Percentiles rank a stretch among this genome's conserved stretches.
Conservation (phyloP, 2,329 filamentous ascomycete species). For the Penicillium sp. region DNA sequence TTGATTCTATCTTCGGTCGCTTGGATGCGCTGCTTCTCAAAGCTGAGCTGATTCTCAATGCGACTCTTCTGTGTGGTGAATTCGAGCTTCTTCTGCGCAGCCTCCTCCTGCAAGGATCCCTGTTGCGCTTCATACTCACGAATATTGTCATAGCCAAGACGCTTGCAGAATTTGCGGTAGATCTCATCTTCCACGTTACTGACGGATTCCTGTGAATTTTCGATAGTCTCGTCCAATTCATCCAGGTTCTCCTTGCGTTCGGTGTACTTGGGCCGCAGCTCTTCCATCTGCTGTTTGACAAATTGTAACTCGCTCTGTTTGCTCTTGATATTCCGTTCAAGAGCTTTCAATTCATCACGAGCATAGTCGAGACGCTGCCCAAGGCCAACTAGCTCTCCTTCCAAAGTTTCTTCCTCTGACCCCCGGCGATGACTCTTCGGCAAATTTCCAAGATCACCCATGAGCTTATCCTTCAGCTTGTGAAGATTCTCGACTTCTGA, state of each 20-base stretch:
- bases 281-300: conserved; percentile 71
- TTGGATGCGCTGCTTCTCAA: conserved; percentile 72
- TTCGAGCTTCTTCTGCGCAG: conserved; percentile 80
- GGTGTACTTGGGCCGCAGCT: conserved; percentile 76
- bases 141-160: conserved; percentile 85
- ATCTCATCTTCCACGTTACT: conserved; percentile 84
- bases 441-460: conserved; percentile 76
- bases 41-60: conserved; percentile 64
- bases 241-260: conserved; percentile 73
- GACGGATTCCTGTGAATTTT: conserved; percentile 66
- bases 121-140: conserved; percentile 93
- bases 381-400: conserved; percentile 77
- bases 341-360: conserved; percentile 74
- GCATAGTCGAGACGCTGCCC: conserved; percentile 74
- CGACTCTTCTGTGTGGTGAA: conserved; percentile 78
- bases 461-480: conserved; percentile 73
- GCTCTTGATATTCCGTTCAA: conserved; percentile 81
- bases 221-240: conserved; percentile 61
- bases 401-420: conserved; percentile 77
- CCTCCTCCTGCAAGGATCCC: conserved; percentile 88
- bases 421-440: conserved; percentile 77
- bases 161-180: conserved; percentile 82
- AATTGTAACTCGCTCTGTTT: conserved; percentile 81
- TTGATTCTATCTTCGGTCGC: conserved; percentile 71
- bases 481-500: conserved; percentile 85